Evolutionary conservation across 2,329 filamentous ascomycete genomes (phyloP).

Genomic region (Delphinella strobiligena): DNA sequence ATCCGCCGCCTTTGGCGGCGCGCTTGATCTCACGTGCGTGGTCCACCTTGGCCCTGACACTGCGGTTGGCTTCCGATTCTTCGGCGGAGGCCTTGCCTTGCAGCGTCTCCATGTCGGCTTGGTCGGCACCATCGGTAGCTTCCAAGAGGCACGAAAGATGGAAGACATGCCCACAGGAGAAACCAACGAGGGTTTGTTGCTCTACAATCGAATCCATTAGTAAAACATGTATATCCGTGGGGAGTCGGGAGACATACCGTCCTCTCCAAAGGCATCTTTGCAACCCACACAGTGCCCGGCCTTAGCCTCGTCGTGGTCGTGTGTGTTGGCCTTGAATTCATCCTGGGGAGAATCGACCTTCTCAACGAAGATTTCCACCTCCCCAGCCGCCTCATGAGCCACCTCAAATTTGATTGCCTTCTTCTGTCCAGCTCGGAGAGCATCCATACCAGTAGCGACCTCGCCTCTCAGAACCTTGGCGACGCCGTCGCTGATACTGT

Average conservation of each 20-base stretch:
- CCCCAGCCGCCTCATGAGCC: conserved; percentile 28
- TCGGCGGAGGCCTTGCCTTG: conserved; percentile 30
- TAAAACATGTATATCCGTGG: conserved; percentile 1
- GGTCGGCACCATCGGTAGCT: conserved; percentile 26
- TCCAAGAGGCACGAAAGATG: conserved; percentile 61
- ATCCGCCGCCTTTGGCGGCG: conserved; percentile 36
- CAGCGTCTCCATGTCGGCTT: conserved; percentile 28
- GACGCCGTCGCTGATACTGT: conserved; percentile 81
- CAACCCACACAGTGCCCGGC: conserved; percentile 29
- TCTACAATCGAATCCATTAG: conserved; percentile 29
- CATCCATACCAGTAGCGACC: conserved; percentile 72
- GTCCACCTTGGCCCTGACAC: conserved; percentile 77
- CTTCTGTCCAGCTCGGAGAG: conserved; percentile 65
- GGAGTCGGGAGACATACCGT: conserved; percentile 18
- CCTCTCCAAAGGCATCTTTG: conserved; percentile 23
- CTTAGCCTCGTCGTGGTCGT: conserved; percentile 12
- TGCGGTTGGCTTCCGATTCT: conserved; percentile 35
- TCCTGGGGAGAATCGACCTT: conserved; percentile 13
- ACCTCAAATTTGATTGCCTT: conserved; percentile 86
- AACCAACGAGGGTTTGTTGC: conserved; percentile 62
- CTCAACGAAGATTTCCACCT: conserved; percentile 21
- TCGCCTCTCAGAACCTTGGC: conserved; percentile 78
- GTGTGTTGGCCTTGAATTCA: conserved; percentile 14
- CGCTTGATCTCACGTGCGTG: conserved; percentile 69
- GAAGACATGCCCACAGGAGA: conserved; percentile 72